phyloP scores from a whole-genome alignment of 495 filamentous ascomycete species.

The Niebla homalea region DNA sequence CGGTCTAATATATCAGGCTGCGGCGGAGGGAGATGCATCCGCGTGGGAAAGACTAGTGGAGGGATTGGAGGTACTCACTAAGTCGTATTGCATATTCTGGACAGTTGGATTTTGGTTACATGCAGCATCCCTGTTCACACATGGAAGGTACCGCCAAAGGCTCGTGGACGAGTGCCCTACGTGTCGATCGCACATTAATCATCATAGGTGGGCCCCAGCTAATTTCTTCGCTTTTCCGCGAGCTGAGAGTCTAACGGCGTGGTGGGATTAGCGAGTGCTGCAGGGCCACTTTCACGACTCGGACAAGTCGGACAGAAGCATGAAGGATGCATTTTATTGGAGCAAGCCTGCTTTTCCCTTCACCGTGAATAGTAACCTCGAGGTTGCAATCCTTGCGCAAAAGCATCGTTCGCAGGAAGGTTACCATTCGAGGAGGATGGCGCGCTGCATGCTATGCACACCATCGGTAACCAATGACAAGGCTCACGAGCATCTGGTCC shows the following conservation, averaged over 20 bases:
- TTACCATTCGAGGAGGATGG: background rate
- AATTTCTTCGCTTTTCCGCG: too few species aligned
- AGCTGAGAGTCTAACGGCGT: background rate
- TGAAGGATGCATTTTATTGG: background rate
- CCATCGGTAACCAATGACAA: constrained; percentile 1
- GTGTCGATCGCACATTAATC: constrained; percentile 15
- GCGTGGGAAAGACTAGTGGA: constrained; percentile 3
- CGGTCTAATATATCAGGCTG: constrained; percentile 14
- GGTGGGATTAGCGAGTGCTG: background rate
- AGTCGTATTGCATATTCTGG: constrained; percentile 4
- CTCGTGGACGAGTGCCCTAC: constrained; percentile 6
- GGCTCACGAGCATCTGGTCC: too few species aligned
- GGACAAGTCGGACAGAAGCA: background rate
- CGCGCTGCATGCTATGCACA: background rate
- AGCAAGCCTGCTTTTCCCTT: background rate
- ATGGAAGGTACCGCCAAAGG: constrained; percentile 15
- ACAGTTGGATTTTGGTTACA: constrained; percentile 6
- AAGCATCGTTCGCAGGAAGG: constrained; percentile 3
- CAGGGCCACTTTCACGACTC: background rate
- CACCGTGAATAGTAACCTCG: background rate
- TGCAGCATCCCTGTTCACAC: constrained; percentile 12
- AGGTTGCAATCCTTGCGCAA: constrained; percentile 1
- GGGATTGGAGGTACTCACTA: background rate
- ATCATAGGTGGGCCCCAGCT: constrained; percentile 9
- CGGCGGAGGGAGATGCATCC: constrained; percentile 14